Evolutionary conservation across 495 filamentous ascomycete genomes (phyloP).

Genomic region (Penicillium cinerascens): DNA sequence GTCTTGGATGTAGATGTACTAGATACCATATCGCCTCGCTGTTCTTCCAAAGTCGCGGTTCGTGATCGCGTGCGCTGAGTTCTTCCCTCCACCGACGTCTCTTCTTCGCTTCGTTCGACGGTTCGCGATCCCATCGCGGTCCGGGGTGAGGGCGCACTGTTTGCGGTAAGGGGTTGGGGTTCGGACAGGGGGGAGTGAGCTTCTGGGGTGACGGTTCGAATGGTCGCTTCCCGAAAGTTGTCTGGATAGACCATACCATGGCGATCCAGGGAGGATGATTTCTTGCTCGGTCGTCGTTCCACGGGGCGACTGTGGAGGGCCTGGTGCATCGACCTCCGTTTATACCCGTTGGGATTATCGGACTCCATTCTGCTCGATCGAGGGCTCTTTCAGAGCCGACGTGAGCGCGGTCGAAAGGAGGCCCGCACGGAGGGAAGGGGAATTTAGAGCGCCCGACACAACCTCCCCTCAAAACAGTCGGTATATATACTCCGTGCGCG

Average conservation of each 20-base stretch:
- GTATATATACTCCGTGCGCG: conserved; percentile 31
- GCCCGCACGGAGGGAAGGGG: conserved; percentile 15
- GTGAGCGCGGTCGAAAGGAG: conserved; percentile 20
- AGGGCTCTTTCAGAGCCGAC: conserved; percentile 9
- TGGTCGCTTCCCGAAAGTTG: conserved; percentile 46
- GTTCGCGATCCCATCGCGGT: conserved; percentile 33
- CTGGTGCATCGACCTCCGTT: conserved; percentile 44
- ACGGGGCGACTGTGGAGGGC: conserved; percentile 42
- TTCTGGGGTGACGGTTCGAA: conserved; percentile 50
- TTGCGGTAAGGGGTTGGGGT: conserved; percentile 34
- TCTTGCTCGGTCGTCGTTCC: conserved; percentile 51
- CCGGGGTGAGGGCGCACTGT: conserved; percentile 42
- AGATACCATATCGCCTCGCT: conserved; percentile 40
- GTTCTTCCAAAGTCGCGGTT: conserved; percentile 49
- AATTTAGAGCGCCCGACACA: conserved; percentile 16
- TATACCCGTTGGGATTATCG: conserved; percentile 41
- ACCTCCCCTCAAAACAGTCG: conserved; percentile 19
- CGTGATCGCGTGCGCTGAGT: conserved; percentile 45
- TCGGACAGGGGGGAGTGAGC: conserved; percentile 43
- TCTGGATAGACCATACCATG: conserved; percentile 54
- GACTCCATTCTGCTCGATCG: conserved; percentile 39
- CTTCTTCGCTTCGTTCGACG: conserved; percentile 35
- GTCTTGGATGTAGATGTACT: conserved; percentile 34
- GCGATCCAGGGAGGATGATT: conserved; percentile 51
- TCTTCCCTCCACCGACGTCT: conserved; percentile 30